phyloP scores from a whole-genome alignment of 2,329 filamentous ascomycete genomes.

The Xylaria sp. region DNA sequence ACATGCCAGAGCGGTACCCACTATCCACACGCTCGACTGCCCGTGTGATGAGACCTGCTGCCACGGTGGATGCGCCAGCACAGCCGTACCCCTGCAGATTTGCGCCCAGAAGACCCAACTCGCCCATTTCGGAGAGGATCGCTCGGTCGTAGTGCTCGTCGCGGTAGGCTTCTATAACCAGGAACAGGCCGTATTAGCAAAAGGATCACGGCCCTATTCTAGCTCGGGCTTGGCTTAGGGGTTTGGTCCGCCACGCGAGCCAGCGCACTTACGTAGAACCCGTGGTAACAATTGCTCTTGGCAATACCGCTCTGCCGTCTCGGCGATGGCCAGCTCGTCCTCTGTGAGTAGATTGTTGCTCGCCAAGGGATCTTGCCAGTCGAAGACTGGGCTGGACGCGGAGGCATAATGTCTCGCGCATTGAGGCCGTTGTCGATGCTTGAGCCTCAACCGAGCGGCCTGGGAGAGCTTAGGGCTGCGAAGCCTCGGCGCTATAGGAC shows the following conservation, averaged over 20 bases:
- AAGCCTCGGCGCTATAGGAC: constrained; percentile 41
- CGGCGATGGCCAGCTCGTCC: constrained; percentile 88
- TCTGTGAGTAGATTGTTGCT: constrained; percentile 82
- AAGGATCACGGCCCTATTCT: background rate
- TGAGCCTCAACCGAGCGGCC: constrained; percentile 34
- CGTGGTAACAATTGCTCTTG: constrained; percentile 88
- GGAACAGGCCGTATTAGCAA: constrained; percentile 29
- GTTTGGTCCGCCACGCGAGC: background rate
- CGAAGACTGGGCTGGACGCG: constrained; percentile 64
- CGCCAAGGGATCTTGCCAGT: constrained; percentile 91
- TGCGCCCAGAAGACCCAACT: constrained; percentile 86
- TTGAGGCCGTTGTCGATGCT: constrained; percentile 29
- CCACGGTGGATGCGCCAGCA: constrained; percentile 87
- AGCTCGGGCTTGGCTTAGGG: background rate
- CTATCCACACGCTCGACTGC: constrained; percentile 92
- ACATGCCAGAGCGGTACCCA: constrained; percentile 92
- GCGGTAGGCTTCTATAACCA: constrained; percentile 62
- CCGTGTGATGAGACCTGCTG: constrained; percentile 88
- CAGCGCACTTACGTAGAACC: constrained; percentile 75
- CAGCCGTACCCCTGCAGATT: constrained; percentile 90
- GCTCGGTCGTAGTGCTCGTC: constrained; percentile 87
- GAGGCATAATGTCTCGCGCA: constrained; percentile 47
- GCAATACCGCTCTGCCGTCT: constrained; percentile 93
- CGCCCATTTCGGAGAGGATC: constrained; percentile 92
- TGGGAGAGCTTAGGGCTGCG: constrained; percentile 33